Conservation (phyloP, 2,329 filamentous ascomycete genomes). For the Aspergillus fumigatus region DNA sequence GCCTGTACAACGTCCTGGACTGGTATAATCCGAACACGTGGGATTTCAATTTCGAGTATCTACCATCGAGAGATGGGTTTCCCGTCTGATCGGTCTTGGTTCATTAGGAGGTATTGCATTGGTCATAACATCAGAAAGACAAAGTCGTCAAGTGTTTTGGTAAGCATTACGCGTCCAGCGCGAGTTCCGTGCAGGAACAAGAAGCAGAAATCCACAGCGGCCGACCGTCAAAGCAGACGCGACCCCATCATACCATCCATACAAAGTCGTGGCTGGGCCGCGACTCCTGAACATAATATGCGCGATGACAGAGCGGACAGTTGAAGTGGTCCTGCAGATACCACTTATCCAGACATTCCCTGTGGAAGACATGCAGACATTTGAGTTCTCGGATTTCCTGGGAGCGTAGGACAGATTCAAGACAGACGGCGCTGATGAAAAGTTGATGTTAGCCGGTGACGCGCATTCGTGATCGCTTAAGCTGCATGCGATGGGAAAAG, state of each 20-base stretch:
- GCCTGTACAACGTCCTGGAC: slow-evolving; percentile 28
- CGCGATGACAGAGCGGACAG: slow-evolving; percentile 35
- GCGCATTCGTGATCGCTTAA: not conserved
- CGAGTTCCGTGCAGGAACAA: not conserved
- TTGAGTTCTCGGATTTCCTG: slow-evolving; percentile 36
- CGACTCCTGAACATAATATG: slow-evolving; percentile 30
- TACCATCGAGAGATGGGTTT: slow-evolving; percentile 19
- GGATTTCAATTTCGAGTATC: slow-evolving; percentile 30
- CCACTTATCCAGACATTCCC: slow-evolving; percentile 38
- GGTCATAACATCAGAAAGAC: slow-evolving; percentile 2
- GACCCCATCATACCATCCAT: slow-evolving; percentile 29
- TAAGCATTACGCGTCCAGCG: not conserved
- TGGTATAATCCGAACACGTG: slow-evolving; percentile 32
- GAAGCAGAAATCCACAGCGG: not conserved
- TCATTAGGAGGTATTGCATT: slow-evolving; percentile 6
- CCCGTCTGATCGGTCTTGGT: slow-evolving; percentile 7
- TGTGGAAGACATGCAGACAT: slow-evolving; percentile 38
- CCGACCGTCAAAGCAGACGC: not conserved
- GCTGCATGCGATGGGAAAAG: not conserved
- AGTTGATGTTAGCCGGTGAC: slow-evolving; percentile 1
- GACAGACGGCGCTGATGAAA: slow-evolving; percentile 30
- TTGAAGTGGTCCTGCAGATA: slow-evolving; percentile 37
- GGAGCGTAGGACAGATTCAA: slow-evolving; percentile 32
- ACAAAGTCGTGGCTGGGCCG: slow-evolving; percentile 30
- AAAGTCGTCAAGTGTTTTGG: not conserved